Base-by-base conservation (phyloP, 1,284 basidiomycete genomes). In the Albatrellus sp. region DNA sequence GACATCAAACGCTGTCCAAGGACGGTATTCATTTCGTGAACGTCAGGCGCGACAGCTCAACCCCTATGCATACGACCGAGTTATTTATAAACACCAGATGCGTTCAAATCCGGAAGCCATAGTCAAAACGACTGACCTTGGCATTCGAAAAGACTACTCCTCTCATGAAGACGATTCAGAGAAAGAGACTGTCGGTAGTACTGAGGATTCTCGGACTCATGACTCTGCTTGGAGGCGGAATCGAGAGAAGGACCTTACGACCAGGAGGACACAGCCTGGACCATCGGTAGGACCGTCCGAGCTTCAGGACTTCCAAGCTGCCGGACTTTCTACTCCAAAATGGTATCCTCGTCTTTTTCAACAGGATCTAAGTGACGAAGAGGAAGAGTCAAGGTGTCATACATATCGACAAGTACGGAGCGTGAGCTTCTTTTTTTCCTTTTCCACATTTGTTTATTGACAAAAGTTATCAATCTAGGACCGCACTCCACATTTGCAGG, bases 71-170 rank as follows among this genome's bases (percentile, higher is more conserved):
- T 64, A 66, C 29, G 77, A 80, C 44, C 61, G 68, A 40, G 43
- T 63, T 12, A 37, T 60, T 37, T 80, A 80, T 55, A 66, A 69
- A 42, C 55, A 57, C 12, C 63, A 67, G 31, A 54, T 81, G 44
- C 62, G 61, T 31, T 48, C 56, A 4, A 67, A 67, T 48, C 77
- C 77, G 5, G 78, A 80, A 20, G 77, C 77, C 3, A 72, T 80
- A 35, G 64, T 80, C 35, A 73, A 69, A 43, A 51, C 64, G 33
- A 59, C 55, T 40, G 64, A 62, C 50, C 57, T 60, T 38, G n/a
- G 51, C 48, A 48, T 49, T 46, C 45, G 50, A 48, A 45, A 19
- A 7, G 13, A 36, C 34, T 38, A 37, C 3, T 43, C 44, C 14
- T 42, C 51, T 2, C 40, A 34, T 8, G 39, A 47, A 28, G 32